These are phyloP conservation scores for Plectranthus barbatus DNA, from an alignment of 257 asterid genomes.

Conservation along the genomic window DNA sequence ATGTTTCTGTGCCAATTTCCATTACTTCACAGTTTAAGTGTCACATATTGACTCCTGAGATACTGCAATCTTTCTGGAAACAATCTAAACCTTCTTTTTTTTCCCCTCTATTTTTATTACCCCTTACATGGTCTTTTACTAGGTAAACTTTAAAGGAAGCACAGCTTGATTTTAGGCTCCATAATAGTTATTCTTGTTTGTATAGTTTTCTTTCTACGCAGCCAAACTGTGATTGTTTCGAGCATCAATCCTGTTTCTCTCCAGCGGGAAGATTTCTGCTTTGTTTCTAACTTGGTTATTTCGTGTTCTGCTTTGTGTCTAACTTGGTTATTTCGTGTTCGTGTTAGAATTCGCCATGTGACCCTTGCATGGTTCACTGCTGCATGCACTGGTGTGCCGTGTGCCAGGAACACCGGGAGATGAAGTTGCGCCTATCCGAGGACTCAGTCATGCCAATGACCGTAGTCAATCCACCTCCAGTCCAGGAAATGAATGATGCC, in stretches of 20 bases:
- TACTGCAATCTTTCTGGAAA: too few species aligned
- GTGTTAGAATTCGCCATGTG: slow-evolving; percentile 93
- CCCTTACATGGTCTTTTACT: too few species aligned
- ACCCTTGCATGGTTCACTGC: slow-evolving; percentile 93
- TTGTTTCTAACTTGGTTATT: background rate
- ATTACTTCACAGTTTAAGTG: too few species aligned
- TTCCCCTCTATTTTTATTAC: too few species aligned
- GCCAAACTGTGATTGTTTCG: too few species aligned
- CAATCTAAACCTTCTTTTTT: too few species aligned
- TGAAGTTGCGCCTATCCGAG: slow-evolving; percentile 74
- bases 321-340: background rate
- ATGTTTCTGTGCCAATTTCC: background rate
- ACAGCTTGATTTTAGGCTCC: too few species aligned
- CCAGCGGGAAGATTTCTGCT: too few species aligned
- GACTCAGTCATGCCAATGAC: slow-evolving; percentile 65
- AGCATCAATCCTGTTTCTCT: too few species aligned
- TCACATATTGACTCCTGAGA: too few species aligned
- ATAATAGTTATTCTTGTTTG: background rate
- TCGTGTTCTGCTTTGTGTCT: background rate
- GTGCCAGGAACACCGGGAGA: slow-evolving; percentile 98
- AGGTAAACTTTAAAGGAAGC: too few species aligned
- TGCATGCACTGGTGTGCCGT: slow-evolving; percentile 96
- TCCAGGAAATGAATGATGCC: slow-evolving; percentile 55
- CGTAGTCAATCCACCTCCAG: slow-evolving; percentile 78
- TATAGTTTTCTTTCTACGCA: too few species aligned